These are phyloP conservation scores for Dictyostelium brefeldianum DNA, from an alignment of 78 protist species.

Conservation along the genomic window DNA sequence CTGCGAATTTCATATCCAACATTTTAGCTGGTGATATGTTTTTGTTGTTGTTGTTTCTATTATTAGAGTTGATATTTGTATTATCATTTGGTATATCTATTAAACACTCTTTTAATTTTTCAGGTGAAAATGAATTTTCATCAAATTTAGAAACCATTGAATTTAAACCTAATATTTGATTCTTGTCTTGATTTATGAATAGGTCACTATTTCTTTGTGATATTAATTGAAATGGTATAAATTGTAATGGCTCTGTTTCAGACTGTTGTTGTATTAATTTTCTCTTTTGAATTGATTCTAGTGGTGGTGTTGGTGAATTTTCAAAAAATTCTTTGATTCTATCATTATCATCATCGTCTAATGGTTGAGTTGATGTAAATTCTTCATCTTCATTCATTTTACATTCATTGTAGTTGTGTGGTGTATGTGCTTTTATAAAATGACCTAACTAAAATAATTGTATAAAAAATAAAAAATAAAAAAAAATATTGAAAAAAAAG, in stretches of 20 bases:
- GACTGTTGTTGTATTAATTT: too few relatives aligned
- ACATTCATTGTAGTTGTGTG: not conserved
- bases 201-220: slow-evolving; percentile 1
- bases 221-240: not conserved
- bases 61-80: not conserved
- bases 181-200: not conserved
- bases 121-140: slow-evolving; percentile 18
- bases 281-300: not conserved
- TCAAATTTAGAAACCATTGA: not conserved
- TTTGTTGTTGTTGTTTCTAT: not conserved
- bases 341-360: slow-evolving; percentile 3
- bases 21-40: not conserved
- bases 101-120: slow-evolving; percentile 14
- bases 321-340: not conserved
- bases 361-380: not conserved
- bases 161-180: slow-evolving; percentile 3
- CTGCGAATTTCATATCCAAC: not conserved
- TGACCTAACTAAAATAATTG: too few relatives aligned
- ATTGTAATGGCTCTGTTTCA: not conserved
- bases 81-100: slow-evolving; percentile 20
- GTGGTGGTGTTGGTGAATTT: slow-evolving; percentile 12
- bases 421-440: too few relatives aligned
- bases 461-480: too few relatives aligned
- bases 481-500: too few relatives aligned
- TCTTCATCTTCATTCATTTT: not conserved